Evolutionary conservation across 2,329 filamentous ascomycete genomes (phyloP).

Genomic region (Rhexocercosporidium sp.): DNA sequence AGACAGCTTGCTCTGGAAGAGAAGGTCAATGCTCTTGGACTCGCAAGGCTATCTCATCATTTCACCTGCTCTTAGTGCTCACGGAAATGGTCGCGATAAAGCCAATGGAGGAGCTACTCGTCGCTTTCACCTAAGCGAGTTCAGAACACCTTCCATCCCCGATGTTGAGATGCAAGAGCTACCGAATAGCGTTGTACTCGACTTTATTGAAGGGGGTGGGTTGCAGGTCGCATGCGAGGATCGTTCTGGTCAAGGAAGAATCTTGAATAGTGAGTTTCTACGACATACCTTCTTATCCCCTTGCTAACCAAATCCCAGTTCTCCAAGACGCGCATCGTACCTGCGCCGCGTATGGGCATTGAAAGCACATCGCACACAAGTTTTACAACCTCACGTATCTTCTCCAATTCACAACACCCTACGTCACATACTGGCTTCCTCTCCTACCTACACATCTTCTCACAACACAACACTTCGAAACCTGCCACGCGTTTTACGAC

Average conservation of each 20-base stretch:
- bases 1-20: constrained; percentile 95
- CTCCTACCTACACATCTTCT: constrained; percentile 18
- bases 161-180: constrained; percentile 93
- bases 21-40: constrained; percentile 86
- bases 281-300: not conserved
- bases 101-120: constrained; percentile 67
- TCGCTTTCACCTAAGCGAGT: constrained; percentile 85
- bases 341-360: constrained; percentile 37
- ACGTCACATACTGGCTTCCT: constrained; percentile 8
- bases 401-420: not conserved
- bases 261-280: constrained; percentile 49
- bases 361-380: not conserved
- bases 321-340: constrained; percentile 38
- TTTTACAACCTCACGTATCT: not conserved
- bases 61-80: constrained; percentile 66
- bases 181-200: constrained; percentile 77
- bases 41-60: constrained; percentile 83
- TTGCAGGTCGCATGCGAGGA: constrained; percentile 70
- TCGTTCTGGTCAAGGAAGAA: constrained; percentile 59
- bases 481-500: constrained; percentile 13
- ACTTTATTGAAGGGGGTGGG: constrained; percentile 66
- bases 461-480: constrained; percentile 5
- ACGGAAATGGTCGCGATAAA: constrained; percentile 46
- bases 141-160: constrained; percentile 78
- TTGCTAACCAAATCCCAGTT: constrained; percentile 32